Conservation (phyloP, 2,329 filamentous ascomycete genomes). For the Penicillium fuscoglaucum region DNA sequence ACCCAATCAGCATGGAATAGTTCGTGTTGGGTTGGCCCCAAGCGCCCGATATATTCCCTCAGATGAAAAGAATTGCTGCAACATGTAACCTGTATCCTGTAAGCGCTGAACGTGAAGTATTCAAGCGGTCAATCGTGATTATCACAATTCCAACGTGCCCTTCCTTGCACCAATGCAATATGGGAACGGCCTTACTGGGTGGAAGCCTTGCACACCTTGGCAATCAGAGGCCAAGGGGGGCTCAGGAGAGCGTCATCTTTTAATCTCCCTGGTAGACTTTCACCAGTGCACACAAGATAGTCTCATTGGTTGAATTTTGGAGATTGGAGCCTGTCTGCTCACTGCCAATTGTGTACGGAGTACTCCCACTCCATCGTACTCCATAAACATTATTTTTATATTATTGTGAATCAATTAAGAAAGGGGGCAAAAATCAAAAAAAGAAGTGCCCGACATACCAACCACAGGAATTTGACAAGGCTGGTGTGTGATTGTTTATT, state of each 20-base stretch:
- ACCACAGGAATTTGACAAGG: slow-evolving; percentile 10
- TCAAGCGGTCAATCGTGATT: slow-evolving; percentile 4
- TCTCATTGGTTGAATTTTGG: background rate
- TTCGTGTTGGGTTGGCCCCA: slow-evolving; percentile 2
- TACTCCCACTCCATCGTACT: background rate
- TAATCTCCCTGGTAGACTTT: slow-evolving; percentile 3
- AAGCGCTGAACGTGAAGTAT: background rate
- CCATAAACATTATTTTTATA: background rate
- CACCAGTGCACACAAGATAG: background rate
- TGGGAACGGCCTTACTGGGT: background rate
- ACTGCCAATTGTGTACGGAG: background rate
- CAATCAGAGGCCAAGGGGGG: background rate
- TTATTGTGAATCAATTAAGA: background rate
- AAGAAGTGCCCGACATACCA: slow-evolving; percentile 10
- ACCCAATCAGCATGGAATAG: slow-evolving; percentile 12
- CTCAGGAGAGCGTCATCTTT: slow-evolving; percentile 1
- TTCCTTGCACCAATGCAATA: slow-evolving; percentile 6
- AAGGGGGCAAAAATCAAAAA: background rate
- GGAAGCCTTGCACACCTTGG: slow-evolving; percentile 1
- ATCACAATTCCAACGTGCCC: background rate
- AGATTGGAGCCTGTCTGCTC: slow-evolving; percentile 4
- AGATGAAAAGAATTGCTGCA: background rate
- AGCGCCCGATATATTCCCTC: background rate
- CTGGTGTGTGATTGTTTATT: slow-evolving; percentile 2
- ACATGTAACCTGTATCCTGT: background rate